Evolutionary conservation across 768 basidiomycete genomes (phyloP).

Genomic region (Artomyces pyxidatus): DNA sequence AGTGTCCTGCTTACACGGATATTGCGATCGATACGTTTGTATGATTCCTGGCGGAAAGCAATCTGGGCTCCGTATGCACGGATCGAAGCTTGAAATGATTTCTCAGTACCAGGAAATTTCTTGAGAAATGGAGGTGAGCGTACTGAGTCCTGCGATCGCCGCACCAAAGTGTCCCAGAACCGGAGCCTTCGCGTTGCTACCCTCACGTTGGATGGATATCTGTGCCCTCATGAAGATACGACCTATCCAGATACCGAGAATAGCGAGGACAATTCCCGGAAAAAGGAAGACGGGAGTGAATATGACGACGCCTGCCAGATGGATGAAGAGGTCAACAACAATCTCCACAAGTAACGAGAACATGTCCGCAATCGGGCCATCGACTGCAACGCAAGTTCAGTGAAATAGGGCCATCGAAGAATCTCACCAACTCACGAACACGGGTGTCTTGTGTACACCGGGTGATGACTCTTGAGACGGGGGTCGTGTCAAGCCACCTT

Average conservation of each 20-base stretch:
- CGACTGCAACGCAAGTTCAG: conserved; percentile 17
- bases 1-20: conserved; percentile 31
- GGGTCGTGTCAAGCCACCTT: conserved; percentile 44
- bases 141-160: conserved; percentile 40
- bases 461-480: conserved; percentile 52
- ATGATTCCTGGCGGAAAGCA: conserved; percentile 33
- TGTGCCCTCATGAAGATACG: conserved; percentile 49
- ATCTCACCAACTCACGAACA: conserved; percentile 18
- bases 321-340: conserved; percentile 26
- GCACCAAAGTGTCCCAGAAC: conserved; percentile 44
- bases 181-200: conserved; percentile 42
- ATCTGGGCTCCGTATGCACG: conserved; percentile 48
- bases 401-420: conserved; percentile 29
- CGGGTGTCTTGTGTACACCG: conserved; percentile 61
- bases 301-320: conserved; percentile 17
- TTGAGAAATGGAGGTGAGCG: conserved; percentile 2
- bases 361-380: too few species aligned
- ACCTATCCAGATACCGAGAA: conserved; percentile 35
- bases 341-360: conserved; percentile 27
- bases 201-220: conserved; percentile 48
- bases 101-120: neutral
- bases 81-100: conserved; percentile 30
- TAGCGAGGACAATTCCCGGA: conserved; percentile 27
- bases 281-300: conserved; percentile 33
- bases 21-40: conserved; percentile 40